phyloP scores from a whole-genome alignment of 345 rosid genomes.

The Luvunga scandens region DNA sequence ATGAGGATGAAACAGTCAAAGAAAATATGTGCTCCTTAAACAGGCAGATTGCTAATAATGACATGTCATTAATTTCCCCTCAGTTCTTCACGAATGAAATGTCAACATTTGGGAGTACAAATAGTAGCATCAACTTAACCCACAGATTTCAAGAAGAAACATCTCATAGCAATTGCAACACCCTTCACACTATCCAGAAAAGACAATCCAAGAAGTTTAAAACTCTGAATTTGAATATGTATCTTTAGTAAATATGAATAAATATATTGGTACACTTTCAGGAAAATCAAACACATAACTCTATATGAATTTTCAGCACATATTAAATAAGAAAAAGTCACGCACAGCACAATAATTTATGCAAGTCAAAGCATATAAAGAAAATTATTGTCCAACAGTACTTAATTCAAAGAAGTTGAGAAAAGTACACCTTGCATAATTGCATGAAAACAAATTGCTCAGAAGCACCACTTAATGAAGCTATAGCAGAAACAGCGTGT shows the following conservation, averaged over 20 bases:
- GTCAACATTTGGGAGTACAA: background rate
- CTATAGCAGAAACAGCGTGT: slow-evolving; percentile 79
- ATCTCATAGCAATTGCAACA: background rate
- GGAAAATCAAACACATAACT: background rate
- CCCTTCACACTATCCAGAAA: background rate
- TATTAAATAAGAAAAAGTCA: background rate
- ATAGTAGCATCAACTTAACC: background rate
- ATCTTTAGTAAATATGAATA: background rate
- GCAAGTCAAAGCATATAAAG: background rate
- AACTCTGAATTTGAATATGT: background rate
- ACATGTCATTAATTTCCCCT: background rate
- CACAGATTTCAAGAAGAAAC: background rate
- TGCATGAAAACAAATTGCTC: slow-evolving; percentile 42
- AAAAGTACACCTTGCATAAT: slow-evolving; percentile 62
- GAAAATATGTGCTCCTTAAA: background rate
- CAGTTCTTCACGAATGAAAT: background rate
- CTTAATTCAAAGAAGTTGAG: slow-evolving; percentile 5
- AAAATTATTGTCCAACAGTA: background rate
- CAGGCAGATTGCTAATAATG: background rate
- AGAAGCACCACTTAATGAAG: slow-evolving; percentile 59
- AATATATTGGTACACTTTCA: background rate
- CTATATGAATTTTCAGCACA: background rate
- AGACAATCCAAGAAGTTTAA: background rate
- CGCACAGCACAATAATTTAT: background rate
- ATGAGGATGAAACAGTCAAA: background rate